Base-by-base conservation (phyloP, 1,284 basidiomycete species). In the Fomitiporia mediterranea region DNA sequence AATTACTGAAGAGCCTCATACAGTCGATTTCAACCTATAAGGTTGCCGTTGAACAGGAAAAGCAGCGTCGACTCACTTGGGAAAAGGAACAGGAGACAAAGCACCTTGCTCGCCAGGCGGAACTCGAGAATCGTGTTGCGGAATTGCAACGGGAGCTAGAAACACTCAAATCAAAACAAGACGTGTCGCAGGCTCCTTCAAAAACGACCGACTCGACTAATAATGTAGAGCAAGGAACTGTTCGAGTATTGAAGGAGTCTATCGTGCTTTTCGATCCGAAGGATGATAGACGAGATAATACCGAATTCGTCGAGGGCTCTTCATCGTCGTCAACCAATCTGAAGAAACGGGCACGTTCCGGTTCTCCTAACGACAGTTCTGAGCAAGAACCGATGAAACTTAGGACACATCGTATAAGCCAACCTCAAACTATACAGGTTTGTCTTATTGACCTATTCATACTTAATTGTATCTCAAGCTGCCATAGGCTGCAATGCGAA, bases 71-170 rank as follows among this genome's bases (percentile, higher is more conserved):
- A 51, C 51, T 77, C 9, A 75, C 73, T 40, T 89, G 86, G 86
- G 86, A 88, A 63, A 73, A 76, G 60, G 82, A 84, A 53, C 82
- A 85, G 60, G 86, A 88, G 67, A 74, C 74, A 8, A 84, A 74
- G 63, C 75, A 73, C 58, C 62, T 69, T 13, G 77, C 80, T 59
- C 69, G 74, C 38, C 80, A 84, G 57, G 76, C 75, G 27, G 81
- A 84, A 64, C 75, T 81, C 71, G 81, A 87, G 64, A 72, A 73
- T 21, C 76, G 76, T 50, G 71, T 88, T 58, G 61, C 72, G 1
- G 78, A 80, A 57, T 76, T 88, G 76, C 77, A 76, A 23, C 74
- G 79, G 60, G 82, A 89, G 64, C 72, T 89, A 52, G 65, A 72
- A 19, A 62, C 69, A 17, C 73, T 88, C 49, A 77, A 77, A 59